These are phyloP conservation scores for Ordospora pajunii DNA, from an alignment of 371 early-diverging fungal species.

Conservation along the genomic window DNA sequence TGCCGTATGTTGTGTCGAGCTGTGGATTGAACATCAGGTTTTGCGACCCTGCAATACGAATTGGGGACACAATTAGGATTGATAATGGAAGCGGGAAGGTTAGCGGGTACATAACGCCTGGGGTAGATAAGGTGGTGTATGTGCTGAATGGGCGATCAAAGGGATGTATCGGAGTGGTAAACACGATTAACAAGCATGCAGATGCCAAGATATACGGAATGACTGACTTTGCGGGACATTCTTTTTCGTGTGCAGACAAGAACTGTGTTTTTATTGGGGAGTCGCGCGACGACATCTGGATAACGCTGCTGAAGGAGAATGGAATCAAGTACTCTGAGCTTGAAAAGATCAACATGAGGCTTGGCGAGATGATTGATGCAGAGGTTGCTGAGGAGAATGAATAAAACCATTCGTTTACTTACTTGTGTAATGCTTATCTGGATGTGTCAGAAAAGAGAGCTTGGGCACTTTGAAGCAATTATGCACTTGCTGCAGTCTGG, in stretches of 20 bases:
- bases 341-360: slow-evolving; percentile 55
- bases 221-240: slow-evolving; percentile 74
- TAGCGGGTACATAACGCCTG: slow-evolving; percentile 82
- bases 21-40: slow-evolving; percentile 98
- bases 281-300: slow-evolving; percentile 59
- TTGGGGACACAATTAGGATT: slow-evolving; percentile 93
- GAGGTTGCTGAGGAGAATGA: slow-evolving; percentile 20
- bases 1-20: slow-evolving; percentile 91
- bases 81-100: slow-evolving; percentile 84
- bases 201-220: slow-evolving; percentile 90
- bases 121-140: slow-evolving; percentile 82
- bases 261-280: slow-evolving; percentile 86
- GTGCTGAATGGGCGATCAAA: slow-evolving; percentile 94
- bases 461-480: slow-evolving; percentile 60
- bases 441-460: not conserved
- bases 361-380: slow-evolving; percentile 44
- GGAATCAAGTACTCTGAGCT: slow-evolving; percentile 56
- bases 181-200: slow-evolving; percentile 65
- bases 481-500: slow-evolving; percentile 76
- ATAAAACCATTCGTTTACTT: slow-evolving; percentile 1
- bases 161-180: slow-evolving; percentile 94
- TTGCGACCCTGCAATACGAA: slow-evolving; percentile 94
- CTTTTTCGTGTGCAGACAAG: slow-evolving; percentile 76
- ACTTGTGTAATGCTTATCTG: not conserved
- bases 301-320: slow-evolving; percentile 59